Base-by-base conservation (phyloP, 495 filamentous ascomycete species). In the Xylaria longipes region DNA sequence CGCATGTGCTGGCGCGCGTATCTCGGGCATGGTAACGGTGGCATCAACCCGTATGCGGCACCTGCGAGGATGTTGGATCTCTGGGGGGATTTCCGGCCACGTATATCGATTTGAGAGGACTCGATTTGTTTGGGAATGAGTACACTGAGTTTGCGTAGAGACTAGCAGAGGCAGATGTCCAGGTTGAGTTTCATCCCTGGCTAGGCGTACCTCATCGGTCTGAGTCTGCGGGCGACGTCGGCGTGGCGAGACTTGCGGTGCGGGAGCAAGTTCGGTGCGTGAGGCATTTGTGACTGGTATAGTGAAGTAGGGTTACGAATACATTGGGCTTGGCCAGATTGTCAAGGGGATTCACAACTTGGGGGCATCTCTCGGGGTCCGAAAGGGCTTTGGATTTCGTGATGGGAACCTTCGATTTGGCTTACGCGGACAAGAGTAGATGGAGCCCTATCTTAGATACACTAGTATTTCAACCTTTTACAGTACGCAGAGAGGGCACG, bases 161-260 rank as follows among this genome's bases (percentile, higher is more conserved):
- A 20, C 54, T 85, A 46, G 80, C 79, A 71, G 75, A 63, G 43
- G 57, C 62, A 12, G 82, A 82, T 35, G 80, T 83, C 0, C 64
- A 75, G 46, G 73, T 79, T 0, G 83, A 85, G 61, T 75, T 86
- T 12, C 83, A 85, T 75, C 68, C 84, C 1, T 82, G 78, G 74
- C 74, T 76, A 0, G 84, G 83, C 2, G 73, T 77, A 17, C 82
- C 76, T 20, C 74, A 76, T 50, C 66, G 54, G 9, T 76, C 74
- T 35, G 75, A 75, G 20, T 22, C 66, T 6, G 71, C 75, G 1
- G n/a, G 33, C 11, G 48, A 72, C 9, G 60, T 60, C 11, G 31
- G 57, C 35, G 14, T 58, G 6, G 46, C 50, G 4, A 75, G 73
- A 50, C 61, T 50, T 15, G 74, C 70, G 7, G 5, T 60, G 1